Evolutionary conservation across 331 rosid species (phyloP).

Genomic region (Quercus phellos): DNA sequence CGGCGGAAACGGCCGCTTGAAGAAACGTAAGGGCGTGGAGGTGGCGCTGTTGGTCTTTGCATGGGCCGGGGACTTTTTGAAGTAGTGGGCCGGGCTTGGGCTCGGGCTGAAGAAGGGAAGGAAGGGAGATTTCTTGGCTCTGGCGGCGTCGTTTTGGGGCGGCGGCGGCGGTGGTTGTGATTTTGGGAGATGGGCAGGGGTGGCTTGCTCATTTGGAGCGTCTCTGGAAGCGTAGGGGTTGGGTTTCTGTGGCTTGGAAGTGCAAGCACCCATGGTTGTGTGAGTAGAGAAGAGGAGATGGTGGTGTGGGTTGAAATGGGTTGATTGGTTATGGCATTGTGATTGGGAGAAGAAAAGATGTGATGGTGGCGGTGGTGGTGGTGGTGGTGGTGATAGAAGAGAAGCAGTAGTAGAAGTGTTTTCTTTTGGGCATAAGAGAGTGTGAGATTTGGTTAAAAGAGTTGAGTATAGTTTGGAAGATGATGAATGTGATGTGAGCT

Average conservation of each 20-base stretch:
- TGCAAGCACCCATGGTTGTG: constrained; percentile 71
- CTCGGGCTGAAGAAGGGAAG: constrained; percentile 81
- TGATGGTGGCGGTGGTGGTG: too few species aligned
- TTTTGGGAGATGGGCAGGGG: constrained; percentile 49
- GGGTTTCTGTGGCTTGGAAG: constrained; percentile 74
- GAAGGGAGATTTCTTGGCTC: constrained; percentile 66
- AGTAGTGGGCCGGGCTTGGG: constrained; percentile 77
- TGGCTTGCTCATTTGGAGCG: constrained; percentile 16
- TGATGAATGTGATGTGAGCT: background rate
- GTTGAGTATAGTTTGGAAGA: background rate
- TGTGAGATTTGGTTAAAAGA: background rate
- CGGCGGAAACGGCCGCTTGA: constrained; percentile 88
- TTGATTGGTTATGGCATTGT: constrained; percentile 30
- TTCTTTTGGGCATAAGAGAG: background rate
- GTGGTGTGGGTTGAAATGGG: constrained; percentile 18
- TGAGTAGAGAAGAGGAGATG: background rate
- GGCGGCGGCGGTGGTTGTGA: constrained; percentile 33
- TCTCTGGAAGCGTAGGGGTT: constrained; percentile 65
- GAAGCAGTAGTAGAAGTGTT: background rate
- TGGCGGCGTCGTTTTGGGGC: background rate
- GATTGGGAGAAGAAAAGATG: background rate
- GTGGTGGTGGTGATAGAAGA: too few species aligned
- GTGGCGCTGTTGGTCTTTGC: constrained; percentile 46
- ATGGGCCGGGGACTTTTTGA: constrained; percentile 53
- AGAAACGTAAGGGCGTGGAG: constrained; percentile 82